Conservation (phyloP, 352 stramenopile species). For the Globisporangium orthogonon region DNA sequence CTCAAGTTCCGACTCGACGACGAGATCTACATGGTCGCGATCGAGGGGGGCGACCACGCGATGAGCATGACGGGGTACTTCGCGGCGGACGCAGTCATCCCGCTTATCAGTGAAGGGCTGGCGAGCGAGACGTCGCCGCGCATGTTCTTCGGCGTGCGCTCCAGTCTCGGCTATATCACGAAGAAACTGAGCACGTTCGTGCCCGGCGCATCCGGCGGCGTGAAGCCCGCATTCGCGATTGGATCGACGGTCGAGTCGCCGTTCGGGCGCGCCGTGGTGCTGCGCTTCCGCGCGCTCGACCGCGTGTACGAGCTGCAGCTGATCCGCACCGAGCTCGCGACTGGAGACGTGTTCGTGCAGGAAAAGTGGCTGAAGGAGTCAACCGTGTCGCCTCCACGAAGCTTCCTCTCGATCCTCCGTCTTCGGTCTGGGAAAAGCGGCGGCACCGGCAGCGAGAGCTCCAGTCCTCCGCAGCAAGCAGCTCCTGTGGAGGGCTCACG, state of each 20-base stretch:
- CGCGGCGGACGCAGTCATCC: constrained; percentile 35
- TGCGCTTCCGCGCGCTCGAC: constrained; percentile 56
- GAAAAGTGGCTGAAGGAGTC: constrained; percentile 43
- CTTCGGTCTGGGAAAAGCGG: constrained; percentile 16
- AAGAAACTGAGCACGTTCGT: constrained; percentile 77
- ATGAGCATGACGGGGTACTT: constrained; percentile 48
- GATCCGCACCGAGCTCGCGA: constrained; percentile 32
- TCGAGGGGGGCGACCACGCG: constrained; percentile 28
- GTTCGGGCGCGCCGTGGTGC: constrained; percentile 63
- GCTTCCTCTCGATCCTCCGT: constrained; percentile 66
- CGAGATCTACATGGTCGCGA: constrained; percentile 61
- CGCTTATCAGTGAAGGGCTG: constrained; percentile 27
- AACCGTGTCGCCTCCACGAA: constrained; percentile 46
- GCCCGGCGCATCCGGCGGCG: constrained; percentile 21
- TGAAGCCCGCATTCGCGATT: constrained; percentile 46
- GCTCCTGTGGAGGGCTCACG: constrained; percentile 24
- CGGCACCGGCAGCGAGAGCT: constrained; percentile 1
- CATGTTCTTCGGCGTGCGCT: constrained; percentile 71
- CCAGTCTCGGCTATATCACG: constrained; percentile 69
- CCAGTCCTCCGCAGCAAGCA: constrained; percentile 1
- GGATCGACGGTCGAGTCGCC: constrained; percentile 62
- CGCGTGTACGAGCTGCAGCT: constrained; percentile 68
- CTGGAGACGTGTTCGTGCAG: constrained; percentile 41
- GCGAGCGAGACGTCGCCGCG: constrained; percentile 40
- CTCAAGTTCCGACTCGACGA: constrained; percentile 58